Conservation (phyloP, 805 yeast genomes). For the Pichia manshurica region DNA sequence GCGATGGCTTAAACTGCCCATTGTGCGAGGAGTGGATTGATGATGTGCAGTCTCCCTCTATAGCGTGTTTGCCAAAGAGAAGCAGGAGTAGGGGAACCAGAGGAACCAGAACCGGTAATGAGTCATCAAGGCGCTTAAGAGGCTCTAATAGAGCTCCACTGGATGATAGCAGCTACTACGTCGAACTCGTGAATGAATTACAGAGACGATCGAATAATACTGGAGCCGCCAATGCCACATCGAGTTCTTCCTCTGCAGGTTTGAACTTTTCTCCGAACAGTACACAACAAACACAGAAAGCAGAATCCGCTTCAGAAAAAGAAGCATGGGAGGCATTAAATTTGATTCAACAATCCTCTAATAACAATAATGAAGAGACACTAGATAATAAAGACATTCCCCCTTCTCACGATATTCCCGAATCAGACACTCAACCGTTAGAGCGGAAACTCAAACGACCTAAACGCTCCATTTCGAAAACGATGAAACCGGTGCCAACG, state of each 20-base stretch:
- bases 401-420: background rate
- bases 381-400: background rate
- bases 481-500: background rate
- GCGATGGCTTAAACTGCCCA: slow-evolving; percentile 29
- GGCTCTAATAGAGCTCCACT: background rate
- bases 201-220: background rate
- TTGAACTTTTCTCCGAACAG: too few relatives aligned
- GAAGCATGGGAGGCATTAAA: slow-evolving; percentile 15
- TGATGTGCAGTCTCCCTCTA: slow-evolving; percentile 10
- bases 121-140: slow-evolving; percentile 6
- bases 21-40: slow-evolving; percentile 32
- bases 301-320: background rate
- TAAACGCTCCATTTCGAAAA: slow-evolving; percentile 4
- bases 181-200: slow-evolving; percentile 5
- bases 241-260: too few relatives aligned
- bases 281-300: background rate
- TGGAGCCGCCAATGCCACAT: too few relatives aligned
- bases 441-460: slow-evolving; percentile 11
- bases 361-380: background rate
- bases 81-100: slow-evolving; percentile 1
- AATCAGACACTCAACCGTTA: background rate
- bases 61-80: slow-evolving; percentile 9
- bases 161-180: slow-evolving; percentile 7
- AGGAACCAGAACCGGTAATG: slow-evolving; percentile 6
- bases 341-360: slow-evolving; percentile 4